Conservation (phyloP, 1,284 basidiomycete species). For the Fomitopsis betulina region DNA sequence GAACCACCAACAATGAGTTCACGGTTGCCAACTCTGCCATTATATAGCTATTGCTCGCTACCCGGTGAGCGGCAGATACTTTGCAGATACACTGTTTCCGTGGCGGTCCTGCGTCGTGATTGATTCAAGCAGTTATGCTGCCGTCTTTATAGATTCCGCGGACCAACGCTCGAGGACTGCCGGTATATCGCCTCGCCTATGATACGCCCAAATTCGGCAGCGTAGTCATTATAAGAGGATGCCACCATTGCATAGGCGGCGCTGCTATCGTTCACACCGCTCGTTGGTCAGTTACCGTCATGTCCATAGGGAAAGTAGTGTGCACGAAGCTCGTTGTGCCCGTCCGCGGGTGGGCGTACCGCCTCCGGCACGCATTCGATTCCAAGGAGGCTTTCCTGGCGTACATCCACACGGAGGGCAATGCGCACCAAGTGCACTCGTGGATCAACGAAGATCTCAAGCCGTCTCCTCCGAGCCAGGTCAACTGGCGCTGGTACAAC, state of each 20-base stretch:
- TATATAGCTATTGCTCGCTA: too few relatives aligned
- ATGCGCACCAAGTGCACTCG: constrained; percentile 12
- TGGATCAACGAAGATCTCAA: constrained; percentile 22
- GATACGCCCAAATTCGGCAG: too few relatives aligned
- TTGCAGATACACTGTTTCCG: too few relatives aligned
- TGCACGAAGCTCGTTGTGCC: constrained; percentile 3
- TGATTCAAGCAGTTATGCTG: too few relatives aligned
- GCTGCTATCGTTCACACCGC: background rate
- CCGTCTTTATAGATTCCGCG: too few relatives aligned
- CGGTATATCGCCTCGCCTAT: too few relatives aligned
- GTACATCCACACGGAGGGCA: constrained; percentile 19
- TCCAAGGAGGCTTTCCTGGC: constrained; percentile 15
- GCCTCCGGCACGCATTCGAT: constrained; percentile 12
- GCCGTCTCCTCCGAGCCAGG: constrained; percentile 19
- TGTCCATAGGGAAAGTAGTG: background rate
- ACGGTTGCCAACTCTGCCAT: too few relatives aligned
- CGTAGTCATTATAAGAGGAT: background rate
- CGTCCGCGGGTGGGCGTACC: constrained; percentile 11
- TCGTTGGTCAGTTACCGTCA: background rate
- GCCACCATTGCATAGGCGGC: background rate
- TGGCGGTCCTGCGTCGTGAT: too few relatives aligned
- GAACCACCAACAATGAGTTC: too few relatives aligned
- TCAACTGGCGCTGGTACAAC: constrained; percentile 21
- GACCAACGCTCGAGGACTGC: too few relatives aligned
- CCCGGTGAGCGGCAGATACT: too few relatives aligned